phyloP scores from a whole-genome alignment of 495 filamentous ascomycete species.

The Tuber microsphaerosporum region DNA sequence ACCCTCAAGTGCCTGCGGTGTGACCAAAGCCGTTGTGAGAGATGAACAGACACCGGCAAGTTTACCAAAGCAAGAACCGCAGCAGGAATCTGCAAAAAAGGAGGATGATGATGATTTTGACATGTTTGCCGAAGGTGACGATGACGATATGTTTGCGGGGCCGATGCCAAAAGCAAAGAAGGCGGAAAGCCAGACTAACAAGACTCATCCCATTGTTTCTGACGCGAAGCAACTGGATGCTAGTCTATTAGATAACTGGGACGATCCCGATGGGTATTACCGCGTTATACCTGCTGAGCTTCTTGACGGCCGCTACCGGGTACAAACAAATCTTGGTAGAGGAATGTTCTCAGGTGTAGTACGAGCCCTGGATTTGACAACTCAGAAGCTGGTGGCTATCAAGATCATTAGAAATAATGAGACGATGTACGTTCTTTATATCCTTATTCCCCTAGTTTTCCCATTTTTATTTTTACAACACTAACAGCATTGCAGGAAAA shows the following conservation, averaged over 20 bases:
- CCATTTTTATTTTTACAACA: not conserved
- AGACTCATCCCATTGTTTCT: conserved; percentile 47
- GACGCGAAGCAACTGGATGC: conserved; percentile 62
- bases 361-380: conserved; percentile 71
- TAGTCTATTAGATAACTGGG: conserved; percentile 86
- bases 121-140: conserved; percentile 91
- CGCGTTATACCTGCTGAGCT: conserved; percentile 83
- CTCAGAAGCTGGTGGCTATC: conserved; percentile 67
- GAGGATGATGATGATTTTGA: conserved; percentile 67
- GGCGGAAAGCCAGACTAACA: conserved; percentile 40
- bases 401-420: conserved; percentile 94
- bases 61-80: conserved; percentile 43
- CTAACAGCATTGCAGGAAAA: conserved; percentile 50
- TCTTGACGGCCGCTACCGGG: conserved; percentile 77
- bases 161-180: conserved; percentile 48
- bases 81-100: conserved; percentile 46
- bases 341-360: conserved; percentile 97
- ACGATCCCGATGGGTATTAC: conserved; percentile 92
- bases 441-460: not conserved
- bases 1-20: conserved; percentile 56
- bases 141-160: conserved; percentile 80
- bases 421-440: conserved; percentile 55
- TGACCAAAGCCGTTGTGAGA: conserved; percentile 53
- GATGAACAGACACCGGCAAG: conserved; percentile 52
- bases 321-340: conserved; percentile 78